phyloP scores from a whole-genome alignment of 768 basidiomycete genomes.

The Pisolithus microcarpus region DNA sequence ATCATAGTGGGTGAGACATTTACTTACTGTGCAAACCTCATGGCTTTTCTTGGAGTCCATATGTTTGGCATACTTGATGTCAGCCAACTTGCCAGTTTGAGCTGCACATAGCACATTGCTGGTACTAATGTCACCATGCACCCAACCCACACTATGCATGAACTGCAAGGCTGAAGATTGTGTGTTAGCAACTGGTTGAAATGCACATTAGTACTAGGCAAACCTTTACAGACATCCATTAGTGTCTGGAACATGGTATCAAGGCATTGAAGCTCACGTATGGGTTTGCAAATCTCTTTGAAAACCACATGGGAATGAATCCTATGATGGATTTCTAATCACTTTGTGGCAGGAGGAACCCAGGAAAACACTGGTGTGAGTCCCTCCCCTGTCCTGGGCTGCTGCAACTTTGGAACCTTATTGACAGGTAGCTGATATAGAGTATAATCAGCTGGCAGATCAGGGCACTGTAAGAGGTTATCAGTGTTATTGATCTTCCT shows the following conservation, averaged over 20 bases:
- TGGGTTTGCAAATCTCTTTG: neutral
- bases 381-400: neutral
- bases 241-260: neutral
- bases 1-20: neutral
- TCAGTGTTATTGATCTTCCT: neutral
- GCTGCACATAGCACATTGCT: neutral
- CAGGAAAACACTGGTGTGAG: neutral
- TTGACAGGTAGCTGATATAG: neutral
- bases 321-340: neutral
- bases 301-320: neutral
- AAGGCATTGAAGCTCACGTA: neutral
- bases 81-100: neutral
- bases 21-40: neutral
- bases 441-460: neutral
- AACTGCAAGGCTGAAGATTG: no score
- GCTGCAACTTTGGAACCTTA: no score
- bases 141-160: neutral
- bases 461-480: neutral
- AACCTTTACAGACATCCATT: neutral
- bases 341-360: neutral
- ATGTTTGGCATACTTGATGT: neutral
- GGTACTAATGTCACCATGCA: neutral
- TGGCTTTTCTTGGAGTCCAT: neutral
- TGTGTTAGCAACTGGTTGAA: neutral
- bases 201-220: neutral